Evolutionary conservation across 768 basidiomycete genomes (phyloP).

Genomic region (Dentipellis sp.): DNA sequence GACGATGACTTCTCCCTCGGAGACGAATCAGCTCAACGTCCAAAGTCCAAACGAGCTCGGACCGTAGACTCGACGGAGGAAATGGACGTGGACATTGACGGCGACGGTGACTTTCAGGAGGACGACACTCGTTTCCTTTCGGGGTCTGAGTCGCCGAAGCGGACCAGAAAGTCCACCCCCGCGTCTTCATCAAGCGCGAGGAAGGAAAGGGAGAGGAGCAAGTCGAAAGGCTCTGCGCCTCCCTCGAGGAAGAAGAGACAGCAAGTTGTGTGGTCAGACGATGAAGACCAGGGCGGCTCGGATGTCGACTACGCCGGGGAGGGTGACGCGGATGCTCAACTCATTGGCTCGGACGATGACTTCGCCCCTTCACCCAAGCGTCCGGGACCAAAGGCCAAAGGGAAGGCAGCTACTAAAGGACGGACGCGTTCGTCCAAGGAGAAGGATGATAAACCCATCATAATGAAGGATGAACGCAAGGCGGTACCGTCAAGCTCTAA

Average conservation of each 20-base stretch:
- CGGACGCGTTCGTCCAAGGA: neutral
- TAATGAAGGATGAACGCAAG: slow-evolving; percentile 13
- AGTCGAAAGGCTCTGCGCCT: neutral
- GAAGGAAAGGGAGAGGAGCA: neutral
- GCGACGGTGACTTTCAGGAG: neutral
- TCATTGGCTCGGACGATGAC: neutral
- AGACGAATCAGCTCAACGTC: no score
- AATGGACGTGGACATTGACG: neutral
- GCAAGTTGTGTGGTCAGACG: slow-evolving; percentile 6
- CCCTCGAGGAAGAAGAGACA: slow-evolving; percentile 4
- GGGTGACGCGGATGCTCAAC: neutral
- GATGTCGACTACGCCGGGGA: neutral
- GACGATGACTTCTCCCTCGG: neutral
- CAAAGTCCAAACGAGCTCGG: neutral
- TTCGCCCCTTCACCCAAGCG: neutral
- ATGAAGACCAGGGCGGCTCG: neutral
- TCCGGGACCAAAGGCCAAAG: slow-evolving; percentile 2
- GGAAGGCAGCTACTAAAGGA: neutral
- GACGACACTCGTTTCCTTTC: neutral
- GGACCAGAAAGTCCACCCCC: neutral
- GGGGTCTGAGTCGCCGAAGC: neutral
- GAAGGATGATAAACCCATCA: slow-evolving; percentile 4
- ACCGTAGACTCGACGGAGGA: neutral
- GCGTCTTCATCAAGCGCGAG: neutral
- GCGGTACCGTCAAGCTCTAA: neutral